phyloP scores from a whole-genome alignment of 2,329 filamentous ascomycete species.

The Penicillium thymicola region DNA sequence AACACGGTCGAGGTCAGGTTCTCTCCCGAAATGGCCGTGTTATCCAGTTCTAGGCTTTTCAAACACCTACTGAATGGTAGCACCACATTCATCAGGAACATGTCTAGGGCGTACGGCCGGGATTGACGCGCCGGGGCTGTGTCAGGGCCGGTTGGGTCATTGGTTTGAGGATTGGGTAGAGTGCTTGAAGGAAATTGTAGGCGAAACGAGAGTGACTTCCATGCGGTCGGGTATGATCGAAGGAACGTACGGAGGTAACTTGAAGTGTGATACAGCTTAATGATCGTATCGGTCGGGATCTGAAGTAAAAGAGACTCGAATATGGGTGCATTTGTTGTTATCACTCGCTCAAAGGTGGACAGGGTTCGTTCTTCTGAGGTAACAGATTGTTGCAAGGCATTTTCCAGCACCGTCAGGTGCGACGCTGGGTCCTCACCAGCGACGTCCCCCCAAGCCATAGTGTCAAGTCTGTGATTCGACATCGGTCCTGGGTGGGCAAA shows the following conservation, averaged over 20 bases:
- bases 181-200: conserved; percentile 44
- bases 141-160: conserved; percentile 33
- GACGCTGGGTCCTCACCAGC: conserved; percentile 10
- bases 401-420: conserved; percentile 26
- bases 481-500: conserved; percentile 7
- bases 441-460: conserved; percentile 9
- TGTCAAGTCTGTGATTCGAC: conserved; percentile 2
- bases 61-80: conserved; percentile 56
- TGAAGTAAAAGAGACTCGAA: conserved; percentile 58
- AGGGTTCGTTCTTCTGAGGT: conserved; percentile 31
- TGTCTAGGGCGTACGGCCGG: conserved; percentile 57
- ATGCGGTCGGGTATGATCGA: conserved; percentile 57
- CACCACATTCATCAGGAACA: conserved; percentile 55
- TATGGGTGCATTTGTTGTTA: conserved; percentile 57
- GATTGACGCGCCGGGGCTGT: conserved; percentile 47
- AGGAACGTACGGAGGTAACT: conserved; percentile 54
- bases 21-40: conserved; percentile 58
- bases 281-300: conserved; percentile 54
- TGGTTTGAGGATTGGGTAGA: conserved; percentile 30
- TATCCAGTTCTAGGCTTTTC: conserved; percentile 58
- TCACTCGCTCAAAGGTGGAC: conserved; percentile 52
- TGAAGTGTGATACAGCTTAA: conserved; percentile 59
- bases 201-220: conserved; percentile 59
- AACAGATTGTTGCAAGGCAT: conserved; percentile 22
- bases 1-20: conserved; percentile 56